Conservation (phyloP, 352 stramenopile genomes). For the Pythium guiyangense region DNA sequence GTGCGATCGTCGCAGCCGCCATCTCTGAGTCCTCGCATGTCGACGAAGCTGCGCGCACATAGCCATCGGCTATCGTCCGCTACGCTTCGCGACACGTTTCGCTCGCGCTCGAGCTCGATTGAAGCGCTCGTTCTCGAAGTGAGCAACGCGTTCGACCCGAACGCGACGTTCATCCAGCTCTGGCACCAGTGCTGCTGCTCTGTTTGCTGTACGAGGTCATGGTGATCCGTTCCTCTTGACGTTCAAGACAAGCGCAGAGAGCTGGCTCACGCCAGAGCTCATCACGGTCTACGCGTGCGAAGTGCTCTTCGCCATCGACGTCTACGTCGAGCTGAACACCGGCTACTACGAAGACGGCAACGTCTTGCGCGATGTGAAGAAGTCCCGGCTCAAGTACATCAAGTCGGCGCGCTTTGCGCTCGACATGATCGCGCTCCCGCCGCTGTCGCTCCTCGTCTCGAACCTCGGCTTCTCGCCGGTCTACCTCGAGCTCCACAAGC, state of each 20-base stretch:
- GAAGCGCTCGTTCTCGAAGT: constrained; percentile 45
- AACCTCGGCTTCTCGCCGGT: constrained; percentile 12
- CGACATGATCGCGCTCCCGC: constrained; percentile 45
- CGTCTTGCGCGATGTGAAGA: constrained; percentile 48
- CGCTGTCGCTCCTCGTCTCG: constrained; percentile 33
- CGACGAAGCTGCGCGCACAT: neutral
- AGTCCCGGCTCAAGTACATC: constrained; percentile 58
- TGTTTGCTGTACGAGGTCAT: constrained; percentile 52
- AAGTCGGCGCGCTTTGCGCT: constrained; percentile 42
- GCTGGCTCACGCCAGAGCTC: constrained; percentile 25
- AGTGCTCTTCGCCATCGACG: constrained; percentile 48
- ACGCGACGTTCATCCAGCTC: constrained; percentile 37
- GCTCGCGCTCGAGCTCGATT: constrained; percentile 42
- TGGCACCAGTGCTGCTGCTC: constrained; percentile 59
- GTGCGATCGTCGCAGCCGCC: neutral
- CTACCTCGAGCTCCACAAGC: constrained; percentile 51
- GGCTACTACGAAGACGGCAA: constrained; percentile 73
- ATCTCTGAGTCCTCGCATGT: constrained; percentile 2
- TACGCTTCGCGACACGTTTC: constrained; percentile 20
- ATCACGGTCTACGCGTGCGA: constrained; percentile 47
- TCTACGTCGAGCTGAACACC: constrained; percentile 70
- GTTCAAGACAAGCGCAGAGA: constrained; percentile 19
- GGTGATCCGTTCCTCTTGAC: constrained; percentile 44
- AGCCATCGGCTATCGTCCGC: constrained; percentile 4
- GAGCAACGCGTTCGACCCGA: constrained; percentile 53